These are phyloP conservation scores for Cercis canadensis DNA, from an alignment of 306 rosid genomes.

Conservation along the genomic window DNA sequence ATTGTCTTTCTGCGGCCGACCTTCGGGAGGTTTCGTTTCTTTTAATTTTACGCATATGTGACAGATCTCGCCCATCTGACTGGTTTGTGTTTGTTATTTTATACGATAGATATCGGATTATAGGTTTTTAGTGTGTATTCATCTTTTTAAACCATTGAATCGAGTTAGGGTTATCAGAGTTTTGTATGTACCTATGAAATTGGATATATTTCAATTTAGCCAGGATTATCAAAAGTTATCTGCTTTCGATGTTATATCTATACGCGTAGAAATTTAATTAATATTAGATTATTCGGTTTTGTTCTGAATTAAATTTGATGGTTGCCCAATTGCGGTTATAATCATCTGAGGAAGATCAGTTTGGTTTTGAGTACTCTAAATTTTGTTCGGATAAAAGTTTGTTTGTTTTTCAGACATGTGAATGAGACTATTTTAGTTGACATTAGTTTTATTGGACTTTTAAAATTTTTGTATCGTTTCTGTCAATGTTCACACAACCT, in stretches of 20 bases:
- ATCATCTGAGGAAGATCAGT: too few species aligned
- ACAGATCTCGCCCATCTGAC: too few species aligned
- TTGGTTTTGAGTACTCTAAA: too few species aligned
- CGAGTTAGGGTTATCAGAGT: neutral
- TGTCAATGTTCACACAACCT: too few species aligned
- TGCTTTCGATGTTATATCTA: neutral
- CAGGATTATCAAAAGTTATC: neutral
- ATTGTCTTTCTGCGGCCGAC: neutral
- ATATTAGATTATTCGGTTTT: neutral
- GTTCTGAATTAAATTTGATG: too few species aligned
- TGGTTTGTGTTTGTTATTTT: neutral
- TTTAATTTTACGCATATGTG: neutral
- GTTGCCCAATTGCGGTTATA: too few species aligned
- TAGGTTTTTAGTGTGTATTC: too few species aligned
- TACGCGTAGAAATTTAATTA: neutral
- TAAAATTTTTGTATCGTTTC: too few species aligned
- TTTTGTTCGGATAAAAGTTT: too few species aligned
- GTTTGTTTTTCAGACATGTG: too few species aligned
- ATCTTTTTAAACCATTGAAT: neutral
- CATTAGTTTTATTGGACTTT: too few species aligned
- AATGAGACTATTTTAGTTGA: too few species aligned
- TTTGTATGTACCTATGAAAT: neutral
- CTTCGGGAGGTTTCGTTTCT: neutral
- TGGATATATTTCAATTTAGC: neutral
- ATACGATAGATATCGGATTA: neutral